These are phyloP conservation scores for Tetradesmus lagerheimii DNA, from an alignment of 139 green algal genomes.

Conservation along the genomic window DNA sequence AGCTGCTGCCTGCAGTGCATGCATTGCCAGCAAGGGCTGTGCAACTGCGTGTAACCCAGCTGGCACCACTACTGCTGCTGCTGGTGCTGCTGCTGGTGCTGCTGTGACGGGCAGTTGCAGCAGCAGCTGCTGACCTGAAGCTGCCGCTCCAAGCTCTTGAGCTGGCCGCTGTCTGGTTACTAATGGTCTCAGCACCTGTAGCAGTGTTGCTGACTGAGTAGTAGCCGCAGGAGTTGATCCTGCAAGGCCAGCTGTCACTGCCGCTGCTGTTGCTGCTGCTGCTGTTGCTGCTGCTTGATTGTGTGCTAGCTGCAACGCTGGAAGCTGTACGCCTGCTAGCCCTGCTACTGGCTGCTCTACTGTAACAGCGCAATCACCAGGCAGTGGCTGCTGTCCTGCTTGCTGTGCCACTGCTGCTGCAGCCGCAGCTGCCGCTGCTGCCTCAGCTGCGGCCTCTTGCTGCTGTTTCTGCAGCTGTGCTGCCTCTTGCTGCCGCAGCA, in stretches of 20 bases:
- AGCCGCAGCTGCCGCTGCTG: not conserved
- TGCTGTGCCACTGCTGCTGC: not conserved
- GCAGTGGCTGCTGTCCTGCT: not conserved
- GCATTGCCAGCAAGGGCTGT: not conserved
- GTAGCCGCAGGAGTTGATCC: not conserved
- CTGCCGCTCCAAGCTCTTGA: not conserved
- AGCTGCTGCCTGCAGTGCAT: not conserved
- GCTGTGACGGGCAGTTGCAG: not conserved
- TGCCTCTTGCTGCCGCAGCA: conserved; percentile 16
- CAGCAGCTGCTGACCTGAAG: not conserved
- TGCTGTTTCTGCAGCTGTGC: conserved; percentile 13
- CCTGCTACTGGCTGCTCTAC: not conserved
- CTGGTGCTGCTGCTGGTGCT: conserved; percentile 17
- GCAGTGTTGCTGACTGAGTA: not conserved
- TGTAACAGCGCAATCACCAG: not conserved
- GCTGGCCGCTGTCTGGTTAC: not conserved
- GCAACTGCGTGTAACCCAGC: not conserved
- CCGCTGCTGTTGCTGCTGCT: conserved; percentile 16
- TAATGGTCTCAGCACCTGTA: not conserved
- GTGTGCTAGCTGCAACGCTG: not conserved
- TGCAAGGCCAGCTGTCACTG: not conserved
- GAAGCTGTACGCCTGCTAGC: not conserved
- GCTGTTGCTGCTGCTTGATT: not conserved
- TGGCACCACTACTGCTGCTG: not conserved
- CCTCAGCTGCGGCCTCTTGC: not conserved